Evolutionary conservation across 2,329 filamentous ascomycete species (phyloP).

Genomic region (Ophiostoma ulmi): DNA sequence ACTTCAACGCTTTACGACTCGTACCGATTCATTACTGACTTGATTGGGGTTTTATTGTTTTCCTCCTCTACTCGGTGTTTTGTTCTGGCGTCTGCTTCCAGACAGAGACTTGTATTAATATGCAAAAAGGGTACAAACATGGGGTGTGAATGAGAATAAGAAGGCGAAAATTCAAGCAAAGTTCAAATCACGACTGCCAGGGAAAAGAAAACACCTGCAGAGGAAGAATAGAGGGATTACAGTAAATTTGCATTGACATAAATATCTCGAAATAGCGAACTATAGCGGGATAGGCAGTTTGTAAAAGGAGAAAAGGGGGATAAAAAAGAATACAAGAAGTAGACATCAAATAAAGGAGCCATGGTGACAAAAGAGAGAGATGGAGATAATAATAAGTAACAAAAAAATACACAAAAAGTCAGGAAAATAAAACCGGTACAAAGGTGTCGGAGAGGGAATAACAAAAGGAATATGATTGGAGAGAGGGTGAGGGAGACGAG

Average conservation of each 20-base stretch:
- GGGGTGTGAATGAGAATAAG: neutral
- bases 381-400: neutral
- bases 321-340: constrained; percentile 9
- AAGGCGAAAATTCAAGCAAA: neutral
- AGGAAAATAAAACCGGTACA: neutral
- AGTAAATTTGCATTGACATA: neutral
- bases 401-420: constrained; percentile 1
- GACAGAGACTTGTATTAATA: no score
- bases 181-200: neutral
- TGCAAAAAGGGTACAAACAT: neutral
- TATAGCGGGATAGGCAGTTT: neutral
- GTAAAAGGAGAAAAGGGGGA: neutral
- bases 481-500: neutral
- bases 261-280: constrained; percentile 5
- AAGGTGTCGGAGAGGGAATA: neutral
- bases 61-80: no score
- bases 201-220: neutral
- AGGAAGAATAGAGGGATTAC: neutral
- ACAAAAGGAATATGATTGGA: constrained; percentile 10
- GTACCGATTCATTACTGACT: no score
- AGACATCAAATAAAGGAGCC: constrained; percentile 17
- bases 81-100: no score
- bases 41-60: no score
- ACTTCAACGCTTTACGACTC: no score
- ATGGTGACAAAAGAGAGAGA: constrained; percentile 14